phyloP scores from a whole-genome alignment of 2,329 filamentous ascomycete genomes.

The Aspergillus pseudoterreus region DNA sequence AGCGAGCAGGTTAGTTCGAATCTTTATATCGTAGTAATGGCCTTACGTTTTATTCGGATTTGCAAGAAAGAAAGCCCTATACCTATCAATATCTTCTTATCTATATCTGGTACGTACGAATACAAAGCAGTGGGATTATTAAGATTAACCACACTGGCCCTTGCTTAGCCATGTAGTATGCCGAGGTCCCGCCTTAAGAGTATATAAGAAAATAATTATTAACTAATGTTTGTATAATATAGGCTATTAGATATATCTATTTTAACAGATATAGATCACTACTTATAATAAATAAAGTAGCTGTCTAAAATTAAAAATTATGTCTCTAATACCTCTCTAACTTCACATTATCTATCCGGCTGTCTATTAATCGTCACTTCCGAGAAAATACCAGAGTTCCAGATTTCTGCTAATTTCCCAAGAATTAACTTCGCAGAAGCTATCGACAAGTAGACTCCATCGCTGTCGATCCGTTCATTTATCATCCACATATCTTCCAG shows the following conservation, averaged over 20 bases:
- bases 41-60: no score
- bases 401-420: not conserved
- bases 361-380: slow-evolving; percentile 1
- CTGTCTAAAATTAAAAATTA: not conserved
- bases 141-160: not conserved
- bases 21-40: no score
- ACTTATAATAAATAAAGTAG: not conserved
- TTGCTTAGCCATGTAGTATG: not conserved
- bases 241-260: not conserved
- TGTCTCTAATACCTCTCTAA: not conserved
- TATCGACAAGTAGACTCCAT: not conserved
- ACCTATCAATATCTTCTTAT: no score
- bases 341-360: not conserved
- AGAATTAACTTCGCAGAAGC: not conserved
- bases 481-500: slow-evolving; percentile 6
- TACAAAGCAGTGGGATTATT: not conserved
- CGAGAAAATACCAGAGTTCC: not conserved
- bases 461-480: slow-evolving; percentile 1
- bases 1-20: no score
- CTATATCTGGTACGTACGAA: not conserved
- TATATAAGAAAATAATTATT: not conserved
- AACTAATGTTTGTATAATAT: not conserved
- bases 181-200: not conserved
- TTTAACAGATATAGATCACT: not conserved
- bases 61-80: no score